Base-by-base conservation (phyloP, 2,329 filamentous ascomycete genomes). In the Ceratocystis variospora region DNA sequence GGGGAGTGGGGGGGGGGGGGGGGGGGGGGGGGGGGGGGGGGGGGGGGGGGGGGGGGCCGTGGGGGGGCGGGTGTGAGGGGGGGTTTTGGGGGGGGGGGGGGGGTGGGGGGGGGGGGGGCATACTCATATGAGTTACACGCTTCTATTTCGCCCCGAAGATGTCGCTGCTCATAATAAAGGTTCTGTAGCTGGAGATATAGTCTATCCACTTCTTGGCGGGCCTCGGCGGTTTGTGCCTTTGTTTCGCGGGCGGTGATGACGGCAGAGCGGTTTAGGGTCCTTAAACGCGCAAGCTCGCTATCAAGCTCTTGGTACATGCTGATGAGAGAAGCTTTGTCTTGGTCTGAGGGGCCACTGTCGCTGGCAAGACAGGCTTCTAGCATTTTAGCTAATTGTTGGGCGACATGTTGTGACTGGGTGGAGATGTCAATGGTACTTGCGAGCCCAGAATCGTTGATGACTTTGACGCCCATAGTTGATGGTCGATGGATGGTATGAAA, bases 101-200 rank as follows among this genome's bases (percentile, higher is more conserved):
- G n/a, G n/a, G n/a, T n/a, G n/a, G n/a, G 25, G 48, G 48, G 5
- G 57, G 22, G 48, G 41, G 6, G 19, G 2, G 82, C 89, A 69
- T 78, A 96, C 90, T 96, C 89, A 72, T 95, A 96, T 63, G 87
- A 88, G 73, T 96, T 89, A 75, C 94, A 97, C 7, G 89, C 90
- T 0, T 84, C 80, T 68, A 99, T 97, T 76, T 99, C 94, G 62
- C 89, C 89, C 70, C 89, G 85, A 65, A 99, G 78, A 75, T 96
- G 91, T 65, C 90, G 82, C 77, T 97, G 92, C 76, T 99, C 93
- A 73, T 99, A 99, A 75, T 94, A 95, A 6, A 99, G 79, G 73
- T 99, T 99, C 76, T 97, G 93, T 66, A 99, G 81, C 73, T 96
- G 89, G 46, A 99, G 81, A 74, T 97, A 92, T 68, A 99, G 80